Conservation (phyloP, 1,139 yeast genomes). For the Lodderomyces oxycetoniae region DNA sequence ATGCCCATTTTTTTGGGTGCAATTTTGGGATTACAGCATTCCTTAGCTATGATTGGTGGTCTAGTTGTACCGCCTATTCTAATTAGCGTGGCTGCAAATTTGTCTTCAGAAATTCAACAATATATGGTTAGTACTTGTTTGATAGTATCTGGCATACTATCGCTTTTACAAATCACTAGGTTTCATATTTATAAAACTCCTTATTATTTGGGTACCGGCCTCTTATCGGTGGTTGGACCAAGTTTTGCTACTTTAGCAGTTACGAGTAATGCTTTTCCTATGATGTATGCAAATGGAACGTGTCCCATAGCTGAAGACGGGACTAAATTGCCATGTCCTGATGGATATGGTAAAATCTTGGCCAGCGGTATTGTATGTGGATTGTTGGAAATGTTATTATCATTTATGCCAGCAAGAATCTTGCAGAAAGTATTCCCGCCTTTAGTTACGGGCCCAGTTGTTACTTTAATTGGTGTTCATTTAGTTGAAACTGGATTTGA, state of each 20-base stretch:
- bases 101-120: conserved; percentile 46
- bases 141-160: conserved; percentile 69
- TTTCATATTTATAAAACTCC: conserved; percentile 69
- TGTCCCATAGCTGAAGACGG: conserved; percentile 64
- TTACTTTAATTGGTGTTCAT: conserved; percentile 69
- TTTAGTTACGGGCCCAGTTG: conserved; percentile 89
- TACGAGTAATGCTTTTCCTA: conserved; percentile 68
- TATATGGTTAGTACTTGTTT: conserved; percentile 76
- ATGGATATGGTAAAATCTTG: conserved; percentile 81
- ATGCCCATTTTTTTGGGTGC: conserved; percentile 77
- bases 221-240: conserved; percentile 84
- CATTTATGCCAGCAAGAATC: conserved; percentile 69
- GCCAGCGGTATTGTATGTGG: conserved; percentile 80
- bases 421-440: conserved; percentile 80
- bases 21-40: conserved; percentile 78
- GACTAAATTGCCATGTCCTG: conserved; percentile 72
- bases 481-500: conserved; percentile 67
- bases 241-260: conserved; percentile 84
- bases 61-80: conserved; percentile 85
- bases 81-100: conserved; percentile 58
- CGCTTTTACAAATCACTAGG: conserved; percentile 74
- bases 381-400: conserved; percentile 61
- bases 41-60: conserved; percentile 89
- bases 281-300: conserved; percentile 69
- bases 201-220: conserved; percentile 79